A percentile compares a stretch with the other conserved stretches of the same genome.
Conservation (phyloP, 768 basidiomycete genomes). For the Termitomyces bulborhizus region DNA sequence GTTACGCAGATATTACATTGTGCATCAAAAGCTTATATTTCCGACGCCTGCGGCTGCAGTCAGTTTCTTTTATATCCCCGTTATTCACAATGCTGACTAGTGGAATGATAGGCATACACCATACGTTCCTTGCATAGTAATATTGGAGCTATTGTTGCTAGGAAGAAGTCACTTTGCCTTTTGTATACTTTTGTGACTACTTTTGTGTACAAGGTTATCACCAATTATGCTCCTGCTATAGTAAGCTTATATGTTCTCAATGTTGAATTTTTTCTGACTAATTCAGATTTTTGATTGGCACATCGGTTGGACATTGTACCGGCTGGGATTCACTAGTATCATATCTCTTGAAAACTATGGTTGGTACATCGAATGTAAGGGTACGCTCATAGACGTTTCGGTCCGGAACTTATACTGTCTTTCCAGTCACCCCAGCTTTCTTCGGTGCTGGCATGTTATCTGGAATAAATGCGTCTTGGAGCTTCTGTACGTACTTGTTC, state of each 20-base stretch:
- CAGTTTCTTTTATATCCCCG: constrained; percentile 8
- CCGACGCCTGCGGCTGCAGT: constrained; percentile 60
- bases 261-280: background rate
- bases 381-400: background rate
- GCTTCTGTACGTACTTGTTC: constrained; percentile 34
- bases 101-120: constrained; percentile 41
- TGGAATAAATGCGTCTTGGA: constrained; percentile 50
- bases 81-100: background rate
- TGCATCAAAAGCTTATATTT: constrained; percentile 58
- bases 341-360: constrained; percentile 55
- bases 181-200: constrained; percentile 38
- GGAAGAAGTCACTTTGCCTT: constrained; percentile 49
- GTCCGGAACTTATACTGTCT: background rate
- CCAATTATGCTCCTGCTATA: constrained; percentile 55
- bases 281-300: constrained; percentile 55
- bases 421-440: constrained; percentile 46
- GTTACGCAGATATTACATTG: constrained; percentile 53
- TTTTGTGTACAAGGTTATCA: constrained; percentile 48
- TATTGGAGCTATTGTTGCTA: constrained; percentile 43
- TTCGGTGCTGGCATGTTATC: constrained; percentile 55
- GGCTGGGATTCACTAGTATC: constrained; percentile 53
- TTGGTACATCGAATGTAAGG: constrained; percentile 47
- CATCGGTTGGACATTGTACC: constrained; percentile 53
- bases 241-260: constrained; percentile 20
- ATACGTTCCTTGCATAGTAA: constrained; percentile 56